Conservation (phyloP, 2,329 filamentous ascomycete genomes). For the Pseudogymnoascus sp. region DNA sequence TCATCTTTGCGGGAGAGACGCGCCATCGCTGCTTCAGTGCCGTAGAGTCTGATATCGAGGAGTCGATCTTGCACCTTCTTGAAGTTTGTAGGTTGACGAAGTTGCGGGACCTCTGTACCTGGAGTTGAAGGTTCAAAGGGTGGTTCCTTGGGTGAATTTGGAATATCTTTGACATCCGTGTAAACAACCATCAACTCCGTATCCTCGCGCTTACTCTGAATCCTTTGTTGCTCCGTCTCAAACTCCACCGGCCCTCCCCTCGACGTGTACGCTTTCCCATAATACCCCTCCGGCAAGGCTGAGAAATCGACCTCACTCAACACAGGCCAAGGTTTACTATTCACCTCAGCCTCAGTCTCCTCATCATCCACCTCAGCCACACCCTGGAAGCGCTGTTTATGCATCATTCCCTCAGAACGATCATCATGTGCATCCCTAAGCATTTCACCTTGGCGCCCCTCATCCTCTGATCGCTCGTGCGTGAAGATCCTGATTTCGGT, state of each 20-base stretch:
- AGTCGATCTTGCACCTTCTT: conserved; percentile 24
- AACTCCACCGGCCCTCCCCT: conserved; percentile 44
- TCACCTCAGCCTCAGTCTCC: conserved; percentile 43
- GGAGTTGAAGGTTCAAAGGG: conserved; percentile 11
- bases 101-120: conserved; percentile 8
- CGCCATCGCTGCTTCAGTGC: conserved; percentile 21
- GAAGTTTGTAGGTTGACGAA: conserved; percentile 21
- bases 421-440: conserved; percentile 65
- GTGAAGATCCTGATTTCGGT: conserved; percentile 61
- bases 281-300: conserved; percentile 31
- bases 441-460: conserved; percentile 58
- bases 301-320: conserved; percentile 39
- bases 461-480: conserved; percentile 63
- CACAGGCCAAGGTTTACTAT: conserved; percentile 44
- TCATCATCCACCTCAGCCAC: conserved; percentile 44
- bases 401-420: conserved; percentile 61
- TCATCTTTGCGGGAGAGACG: conserved; percentile 16
- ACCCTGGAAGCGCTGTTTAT: conserved; percentile 39
- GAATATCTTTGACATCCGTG: conserved; percentile 27
- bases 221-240: conserved; percentile 45
- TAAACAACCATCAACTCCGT: conserved; percentile 47
- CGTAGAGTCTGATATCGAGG: conserved; percentile 24
- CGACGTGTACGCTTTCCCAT: conserved; percentile 41
- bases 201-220: conserved; percentile 48
- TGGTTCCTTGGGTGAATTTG: conserved; percentile 27